These are phyloP conservation scores for Yamadazyma epiphylla DNA, from an alignment of 1,139 yeast genomes.

Conservation along the genomic window DNA sequence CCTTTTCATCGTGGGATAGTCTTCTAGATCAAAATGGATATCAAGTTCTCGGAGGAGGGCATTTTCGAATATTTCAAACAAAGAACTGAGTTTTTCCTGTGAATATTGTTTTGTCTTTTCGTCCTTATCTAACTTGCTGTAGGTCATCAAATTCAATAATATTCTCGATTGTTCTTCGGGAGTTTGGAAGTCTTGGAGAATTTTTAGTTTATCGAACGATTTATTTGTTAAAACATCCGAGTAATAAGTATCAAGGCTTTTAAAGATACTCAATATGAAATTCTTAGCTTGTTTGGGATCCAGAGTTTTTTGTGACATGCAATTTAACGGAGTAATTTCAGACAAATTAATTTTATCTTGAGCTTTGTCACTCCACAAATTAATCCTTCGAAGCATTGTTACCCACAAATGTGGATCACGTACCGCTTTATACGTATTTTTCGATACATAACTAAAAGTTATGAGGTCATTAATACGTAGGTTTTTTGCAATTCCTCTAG, in stretches of 20 bases:
- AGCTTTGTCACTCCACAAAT: constrained; percentile 46
- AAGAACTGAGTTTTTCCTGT: constrained; percentile 47
- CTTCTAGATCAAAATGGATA: constrained; percentile 49
- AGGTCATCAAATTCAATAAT: constrained; percentile 34
- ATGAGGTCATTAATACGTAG: constrained; percentile 35
- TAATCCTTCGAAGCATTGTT: constrained; percentile 43
- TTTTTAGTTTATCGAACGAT: constrained; percentile 42
- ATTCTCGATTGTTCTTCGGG: constrained; percentile 50
- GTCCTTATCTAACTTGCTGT: constrained; percentile 35
- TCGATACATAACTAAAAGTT: constrained; percentile 33
- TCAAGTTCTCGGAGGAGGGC: constrained; percentile 73
- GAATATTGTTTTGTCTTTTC: constrained; percentile 31
- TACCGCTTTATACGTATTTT: constrained; percentile 34
- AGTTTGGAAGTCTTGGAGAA: constrained; percentile 44
- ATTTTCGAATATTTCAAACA: constrained; percentile 70
- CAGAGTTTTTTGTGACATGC: constrained; percentile 36
- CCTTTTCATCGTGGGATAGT: constrained; percentile 33
- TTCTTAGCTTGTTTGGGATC: constrained; percentile 40
- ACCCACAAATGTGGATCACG: constrained; percentile 50
- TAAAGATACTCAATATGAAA: constrained; percentile 41
- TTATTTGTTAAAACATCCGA: constrained; percentile 44
- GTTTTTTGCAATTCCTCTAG: constrained; percentile 31
- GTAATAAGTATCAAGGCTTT: constrained; percentile 42
- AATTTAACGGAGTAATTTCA: constrained; percentile 17
- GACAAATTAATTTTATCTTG: constrained; percentile 50